phyloP scores from a whole-genome alignment of 2,329 filamentous ascomycete species.

The Fusarium falciforme region DNA sequence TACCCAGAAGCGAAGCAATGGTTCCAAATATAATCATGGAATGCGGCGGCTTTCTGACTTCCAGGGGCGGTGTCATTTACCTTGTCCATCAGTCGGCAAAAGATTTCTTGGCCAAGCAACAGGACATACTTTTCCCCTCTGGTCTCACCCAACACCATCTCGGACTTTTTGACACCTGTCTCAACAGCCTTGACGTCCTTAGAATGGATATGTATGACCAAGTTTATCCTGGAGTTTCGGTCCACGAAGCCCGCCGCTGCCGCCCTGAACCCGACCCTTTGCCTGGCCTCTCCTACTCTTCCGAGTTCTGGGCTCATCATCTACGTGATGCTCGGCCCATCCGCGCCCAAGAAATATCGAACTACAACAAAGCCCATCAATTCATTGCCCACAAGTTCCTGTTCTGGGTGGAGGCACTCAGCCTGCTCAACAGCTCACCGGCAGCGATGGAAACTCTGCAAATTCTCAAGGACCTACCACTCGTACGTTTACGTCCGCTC shows the following conservation, averaged over 20 bases:
- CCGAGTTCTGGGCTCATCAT: background rate
- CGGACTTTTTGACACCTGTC: rapidly evolving
- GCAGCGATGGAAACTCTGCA: background rate
- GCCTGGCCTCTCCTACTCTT: background rate
- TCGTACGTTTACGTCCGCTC: background rate
- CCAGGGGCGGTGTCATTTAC: background rate
- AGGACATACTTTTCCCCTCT: background rate
- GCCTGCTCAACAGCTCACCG: rapidly evolving
- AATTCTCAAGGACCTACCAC: background rate
- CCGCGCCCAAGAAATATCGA: rapidly evolving
- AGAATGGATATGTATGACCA: background rate
- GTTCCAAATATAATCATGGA: rapidly evolving
- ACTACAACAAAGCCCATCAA: rapidly evolving
- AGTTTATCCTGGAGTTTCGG: background rate
- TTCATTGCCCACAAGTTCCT: background rate
- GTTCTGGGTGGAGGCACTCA: background rate
- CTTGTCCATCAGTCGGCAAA: background rate
- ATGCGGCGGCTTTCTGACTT: background rate
- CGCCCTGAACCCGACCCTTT: background rate
- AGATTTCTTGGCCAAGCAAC: background rate
- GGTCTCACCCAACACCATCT: background rate
- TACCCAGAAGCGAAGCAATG: background rate
- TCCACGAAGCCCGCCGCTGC: background rate
- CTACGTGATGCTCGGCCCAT: rapidly evolving
- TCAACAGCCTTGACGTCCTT: rapidly evolving